Percentiles rank a stretch among this genome's conserved stretches.
Evolutionary conservation across 805 yeast species (phyloP).

Genomic region (Candida khao-thaluensis): DNA sequence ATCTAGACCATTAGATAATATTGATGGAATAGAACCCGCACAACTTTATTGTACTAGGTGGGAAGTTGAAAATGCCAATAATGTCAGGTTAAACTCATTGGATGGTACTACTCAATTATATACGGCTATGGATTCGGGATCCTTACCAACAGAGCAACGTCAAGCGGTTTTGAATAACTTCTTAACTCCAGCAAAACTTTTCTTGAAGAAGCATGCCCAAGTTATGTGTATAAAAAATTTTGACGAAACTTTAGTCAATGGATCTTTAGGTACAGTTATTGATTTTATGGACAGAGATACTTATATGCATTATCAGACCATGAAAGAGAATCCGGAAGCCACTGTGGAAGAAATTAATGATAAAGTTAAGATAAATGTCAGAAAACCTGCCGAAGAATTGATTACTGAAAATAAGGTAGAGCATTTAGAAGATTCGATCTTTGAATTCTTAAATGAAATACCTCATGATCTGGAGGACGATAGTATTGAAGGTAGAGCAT

Average conservation of each 20-base stretch:
- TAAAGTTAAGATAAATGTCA: conserved; percentile 5
- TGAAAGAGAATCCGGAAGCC: conserved; percentile 20
- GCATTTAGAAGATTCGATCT: conserved; percentile 43
- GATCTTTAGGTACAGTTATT: conserved; percentile 69
- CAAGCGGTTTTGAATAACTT: conserved; percentile 52
- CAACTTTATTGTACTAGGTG: conserved; percentile 69
- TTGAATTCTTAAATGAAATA: conserved; percentile 42
- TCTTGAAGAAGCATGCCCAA: conserved; percentile 69
- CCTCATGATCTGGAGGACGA: background rate
- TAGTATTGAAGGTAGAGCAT: conserved; percentile 9
- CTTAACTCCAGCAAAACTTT: conserved; percentile 57
- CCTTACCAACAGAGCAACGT: conserved; percentile 40
- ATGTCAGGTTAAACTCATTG: conserved; percentile 44
- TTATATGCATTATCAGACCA: conserved; percentile 25
- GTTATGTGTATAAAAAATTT: conserved; percentile 81
- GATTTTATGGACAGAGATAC: conserved; percentile 49
- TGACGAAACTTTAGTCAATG: conserved; percentile 72
- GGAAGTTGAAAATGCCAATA: conserved; percentile 71
- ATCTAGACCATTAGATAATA: conserved; percentile 48
- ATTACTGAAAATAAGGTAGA: conserved; percentile 18
- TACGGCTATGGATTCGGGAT: conserved; percentile 57
- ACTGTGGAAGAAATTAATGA: conserved; percentile 20
- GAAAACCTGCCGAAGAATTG: conserved; percentile 16
- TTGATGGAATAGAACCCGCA: conserved; percentile 68
- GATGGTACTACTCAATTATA: conserved; percentile 45